These are phyloP conservation scores for Dryas octopetala DNA, from an alignment of 306 rosid species.

Conservation along the genomic window DNA sequence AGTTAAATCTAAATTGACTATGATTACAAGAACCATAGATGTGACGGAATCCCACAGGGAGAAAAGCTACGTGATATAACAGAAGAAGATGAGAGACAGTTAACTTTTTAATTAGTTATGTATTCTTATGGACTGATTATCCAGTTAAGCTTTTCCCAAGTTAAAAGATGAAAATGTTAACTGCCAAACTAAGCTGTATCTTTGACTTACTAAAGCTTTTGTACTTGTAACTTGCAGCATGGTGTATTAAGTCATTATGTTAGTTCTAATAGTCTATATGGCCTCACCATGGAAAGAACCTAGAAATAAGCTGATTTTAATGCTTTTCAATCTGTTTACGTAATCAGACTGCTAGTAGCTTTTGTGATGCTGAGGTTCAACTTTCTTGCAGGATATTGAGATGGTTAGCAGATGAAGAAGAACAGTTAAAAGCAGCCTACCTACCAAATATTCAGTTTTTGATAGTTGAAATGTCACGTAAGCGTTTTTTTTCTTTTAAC, in stretches of 20 bases:
- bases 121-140: background rate
- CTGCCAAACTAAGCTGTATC: slow-evolving; percentile 11
- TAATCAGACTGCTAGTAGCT: background rate
- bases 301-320: background rate
- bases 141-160: background rate
- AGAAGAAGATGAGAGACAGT: background rate
- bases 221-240: slow-evolving; percentile 3
- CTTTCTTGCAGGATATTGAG: slow-evolving; percentile 68
- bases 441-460: slow-evolving; percentile 61
- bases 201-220: slow-evolving; percentile 8
- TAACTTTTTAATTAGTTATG: background rate
- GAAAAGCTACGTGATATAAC: background rate
- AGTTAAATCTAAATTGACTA: background rate
- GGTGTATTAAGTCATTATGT: slow-evolving; percentile 1
- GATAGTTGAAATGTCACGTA: slow-evolving; percentile 95
- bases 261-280: background rate
- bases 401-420: slow-evolving; percentile 86
- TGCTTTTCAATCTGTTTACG: background rate
- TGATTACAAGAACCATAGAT: background rate
- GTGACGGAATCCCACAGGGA: background rate
- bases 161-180: background rate
- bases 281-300: slow-evolving; percentile 2
- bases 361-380: slow-evolving; percentile 19
- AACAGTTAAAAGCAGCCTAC: slow-evolving; percentile 42
- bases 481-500: slow-evolving; percentile 22